Evolutionary conservation across 2,329 filamentous ascomycete species (phyloP), one percentile per base, ranked within the genome.

Genomic region (Massarina eburnea): DNA sequence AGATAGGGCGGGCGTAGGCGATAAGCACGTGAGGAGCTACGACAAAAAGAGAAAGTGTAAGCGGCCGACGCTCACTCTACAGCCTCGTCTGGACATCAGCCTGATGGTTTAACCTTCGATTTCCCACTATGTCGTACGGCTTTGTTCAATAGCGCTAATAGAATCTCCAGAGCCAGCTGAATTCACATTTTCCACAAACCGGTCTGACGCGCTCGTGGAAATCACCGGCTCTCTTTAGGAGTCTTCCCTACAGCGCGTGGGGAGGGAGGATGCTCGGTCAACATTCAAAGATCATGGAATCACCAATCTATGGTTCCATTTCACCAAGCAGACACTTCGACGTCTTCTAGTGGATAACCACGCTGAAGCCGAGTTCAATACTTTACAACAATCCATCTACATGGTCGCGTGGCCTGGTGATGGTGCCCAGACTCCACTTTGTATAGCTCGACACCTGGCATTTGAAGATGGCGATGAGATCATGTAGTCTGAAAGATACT

Each of bases 401-500:
- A 10, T 14, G 29, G 21, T n/a, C n/a, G n/a, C n/a, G n/a, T n/a
- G n/a, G n/a, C n/a, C n/a, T n/a, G 7, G 3, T 41, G 17, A 35
- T 20, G 9, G 34, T 14, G 20, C 19, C 32, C 3, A 20, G 18
- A 21, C 15, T 4, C 32, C 22, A 9, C 18, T 38, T 8, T 10
- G 15, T 10, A 10, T 14, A 15, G 12, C 4, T 24, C 2, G 14
- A 7, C 43, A 50, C 21, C 15, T 39, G 19, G 17, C 37, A 3
- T 19, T 52, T 18, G 48, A 52, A 7, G 51, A 57, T 29, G 46
- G 43, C 12, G 46, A 54, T 19, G 48, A 51, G 2, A 14, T 49
- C 3, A 15, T 54, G 8, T 18, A 10, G 4, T 36, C 18, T 17
- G 21, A 36, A 4, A 33, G 9, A 38, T 45, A 3, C 37, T 54